These are phyloP conservation scores for Aspergillus bombycis DNA, from an alignment of 2,329 filamentous ascomycete genomes.

Conservation along the genomic window DNA sequence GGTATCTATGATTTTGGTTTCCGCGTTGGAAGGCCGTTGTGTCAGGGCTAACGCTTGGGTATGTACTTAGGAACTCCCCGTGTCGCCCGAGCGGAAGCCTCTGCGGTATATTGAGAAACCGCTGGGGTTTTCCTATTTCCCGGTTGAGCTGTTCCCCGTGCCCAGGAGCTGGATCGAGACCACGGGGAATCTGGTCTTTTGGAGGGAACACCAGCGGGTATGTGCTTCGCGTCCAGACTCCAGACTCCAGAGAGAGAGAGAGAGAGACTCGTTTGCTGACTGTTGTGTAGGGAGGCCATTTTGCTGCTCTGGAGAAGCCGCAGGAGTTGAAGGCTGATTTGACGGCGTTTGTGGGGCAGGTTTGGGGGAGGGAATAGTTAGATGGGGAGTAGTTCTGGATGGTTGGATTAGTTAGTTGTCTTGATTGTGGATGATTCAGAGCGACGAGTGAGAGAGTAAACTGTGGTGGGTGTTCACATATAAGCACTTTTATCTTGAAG, in stretches of 20 bases:
- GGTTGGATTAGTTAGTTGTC: no score
- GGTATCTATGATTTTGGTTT: no score
- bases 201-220: constrained; percentile 38
- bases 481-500: no score
- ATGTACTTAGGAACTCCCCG: not conserved
- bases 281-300: constrained; percentile 54
- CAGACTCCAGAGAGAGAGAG: not conserved
- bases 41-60: not conserved
- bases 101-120: constrained; percentile 45
- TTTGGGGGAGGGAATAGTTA: constrained; percentile 27
- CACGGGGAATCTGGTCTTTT: constrained; percentile 44
- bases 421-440: no score
- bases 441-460: no score
- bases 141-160: constrained; percentile 44
- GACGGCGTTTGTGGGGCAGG: constrained; percentile 37
- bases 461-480: no score
- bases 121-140: constrained; percentile 52
- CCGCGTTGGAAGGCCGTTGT: no score
- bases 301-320: constrained; percentile 52
- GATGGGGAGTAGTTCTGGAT: not conserved
- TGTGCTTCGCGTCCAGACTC: constrained; percentile 1
- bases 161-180: constrained; percentile 42
- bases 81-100: not conserved
- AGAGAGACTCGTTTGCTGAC: not conserved
- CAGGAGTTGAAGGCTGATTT: constrained; percentile 49